Evolutionary conservation across 2,329 filamentous ascomycete genomes (phyloP).

Genomic region (Grosmannia serpens): DNA sequence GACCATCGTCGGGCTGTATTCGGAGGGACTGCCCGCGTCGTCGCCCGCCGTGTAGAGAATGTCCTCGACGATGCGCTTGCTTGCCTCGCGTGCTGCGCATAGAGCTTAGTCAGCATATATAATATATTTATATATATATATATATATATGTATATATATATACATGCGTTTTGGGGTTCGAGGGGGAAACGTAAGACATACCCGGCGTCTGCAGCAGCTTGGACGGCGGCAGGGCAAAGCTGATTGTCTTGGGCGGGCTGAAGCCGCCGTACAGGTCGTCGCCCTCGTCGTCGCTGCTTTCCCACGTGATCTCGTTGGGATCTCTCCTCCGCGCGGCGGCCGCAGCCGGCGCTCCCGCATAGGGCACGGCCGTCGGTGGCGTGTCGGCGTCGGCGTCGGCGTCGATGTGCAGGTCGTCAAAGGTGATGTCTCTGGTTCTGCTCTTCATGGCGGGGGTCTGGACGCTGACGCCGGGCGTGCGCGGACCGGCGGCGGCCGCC

Average conservation of each 20-base stretch:
- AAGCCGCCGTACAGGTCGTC: conserved; percentile 55
- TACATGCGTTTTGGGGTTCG: no score
- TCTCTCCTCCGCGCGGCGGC: neutral
- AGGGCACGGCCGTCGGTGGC: neutral
- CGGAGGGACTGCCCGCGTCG: conserved; percentile 39
- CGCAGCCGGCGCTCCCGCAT: neutral
- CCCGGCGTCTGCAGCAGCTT: conserved; percentile 71
- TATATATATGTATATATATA: no score
- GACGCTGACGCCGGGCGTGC: conserved; percentile 77
- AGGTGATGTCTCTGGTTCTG: conserved; percentile 34
- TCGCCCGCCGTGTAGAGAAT: conserved; percentile 66
- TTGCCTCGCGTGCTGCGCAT: conserved; percentile 61
- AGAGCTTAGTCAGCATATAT: neutral
- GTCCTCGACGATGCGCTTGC: conserved; percentile 69
- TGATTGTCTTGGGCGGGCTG: conserved; percentile 88
- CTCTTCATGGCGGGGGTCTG: conserved; percentile 57
- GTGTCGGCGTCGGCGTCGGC: conserved; percentile 1
- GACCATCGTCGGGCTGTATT: conserved; percentile 54
- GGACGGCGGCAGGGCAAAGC: conserved; percentile 68
- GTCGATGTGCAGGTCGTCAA: conserved; percentile 4
- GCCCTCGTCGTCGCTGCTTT: conserved; percentile 59
- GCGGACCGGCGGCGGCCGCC: conserved; percentile 35
- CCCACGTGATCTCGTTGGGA: conserved; percentile 56
- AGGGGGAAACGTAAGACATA: conserved; percentile 25
- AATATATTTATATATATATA: no score